Conservation (phyloP, 1,284 basidiomycete genomes). For the Neonothopanus nambi region DNA sequence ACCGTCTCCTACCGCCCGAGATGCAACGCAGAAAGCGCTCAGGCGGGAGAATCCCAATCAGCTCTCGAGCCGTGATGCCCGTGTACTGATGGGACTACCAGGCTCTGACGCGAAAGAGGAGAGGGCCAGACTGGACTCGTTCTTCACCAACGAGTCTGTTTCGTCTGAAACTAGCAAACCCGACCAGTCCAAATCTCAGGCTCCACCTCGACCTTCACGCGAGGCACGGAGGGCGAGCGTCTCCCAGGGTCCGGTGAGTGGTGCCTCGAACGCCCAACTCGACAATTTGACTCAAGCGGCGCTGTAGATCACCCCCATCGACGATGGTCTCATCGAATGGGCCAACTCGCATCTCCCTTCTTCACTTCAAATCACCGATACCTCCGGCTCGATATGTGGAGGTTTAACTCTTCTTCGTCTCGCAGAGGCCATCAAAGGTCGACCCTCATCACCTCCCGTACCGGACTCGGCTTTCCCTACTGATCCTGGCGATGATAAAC, state of each 20-base stretch:
- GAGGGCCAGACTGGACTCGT: conserved; percentile 49
- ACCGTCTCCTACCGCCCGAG: conserved; percentile 87
- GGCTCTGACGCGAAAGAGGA: conserved; percentile 43
- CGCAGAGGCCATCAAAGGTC: conserved; percentile 75
- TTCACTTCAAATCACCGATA: conserved; percentile 62
- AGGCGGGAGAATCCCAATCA: conserved; percentile 89
- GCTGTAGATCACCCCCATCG: conserved; percentile 33
- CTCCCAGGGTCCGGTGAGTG: conserved; percentile 25
- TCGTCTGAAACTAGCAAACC: conserved; percentile 18
- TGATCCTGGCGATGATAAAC: conserved; percentile 66
- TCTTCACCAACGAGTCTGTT: conserved; percentile 49
- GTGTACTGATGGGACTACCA: conserved; percentile 72
- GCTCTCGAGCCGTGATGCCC: conserved; percentile 84
- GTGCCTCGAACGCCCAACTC: conserved; percentile 6
- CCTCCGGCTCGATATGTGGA: conserved; percentile 49
- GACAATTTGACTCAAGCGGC: background rate
- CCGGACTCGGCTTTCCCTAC: conserved; percentile 79
- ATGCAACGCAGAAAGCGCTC: conserved; percentile 86
- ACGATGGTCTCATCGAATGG: conserved; percentile 75
- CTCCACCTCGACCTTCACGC: conserved; percentile 63
- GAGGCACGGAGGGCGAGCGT: conserved; percentile 51
- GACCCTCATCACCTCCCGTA: conserved; percentile 64
- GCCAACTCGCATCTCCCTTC: conserved; percentile 79
- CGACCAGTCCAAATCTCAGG: conserved; percentile 20
- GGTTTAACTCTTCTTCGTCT: conserved; percentile 77